phyloP scores from a whole-genome alignment of 192 early-diverging fungal genomes.

The Entomortierella chlamydospora region DNA sequence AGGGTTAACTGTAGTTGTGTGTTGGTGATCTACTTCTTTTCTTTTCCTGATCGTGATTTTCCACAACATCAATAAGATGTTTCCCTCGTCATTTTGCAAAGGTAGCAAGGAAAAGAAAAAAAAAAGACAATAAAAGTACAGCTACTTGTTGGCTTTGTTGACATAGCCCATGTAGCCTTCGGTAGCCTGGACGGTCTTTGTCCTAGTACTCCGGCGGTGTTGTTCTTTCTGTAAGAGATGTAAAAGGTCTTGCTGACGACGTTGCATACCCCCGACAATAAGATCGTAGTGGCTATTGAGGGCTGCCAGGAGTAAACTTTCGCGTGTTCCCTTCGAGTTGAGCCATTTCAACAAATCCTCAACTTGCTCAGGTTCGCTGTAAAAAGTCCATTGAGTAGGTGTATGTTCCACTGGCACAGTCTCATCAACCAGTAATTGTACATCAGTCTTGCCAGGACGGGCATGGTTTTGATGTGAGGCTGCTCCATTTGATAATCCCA shows the following conservation, averaged over 20 bases:
- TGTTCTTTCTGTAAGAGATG: conserved; percentile 44
- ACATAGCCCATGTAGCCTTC: conserved; percentile 49
- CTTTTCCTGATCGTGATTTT: no score
- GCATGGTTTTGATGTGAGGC: background rate
- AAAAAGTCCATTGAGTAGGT: conserved; percentile 46
- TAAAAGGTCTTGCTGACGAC: conserved; percentile 41
- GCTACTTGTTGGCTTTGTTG: conserved; percentile 23
- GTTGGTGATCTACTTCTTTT: no score
- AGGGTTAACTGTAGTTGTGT: no score
- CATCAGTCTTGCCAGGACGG: background rate
- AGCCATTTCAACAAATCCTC: conserved; percentile 80
- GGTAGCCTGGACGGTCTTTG: conserved; percentile 48
- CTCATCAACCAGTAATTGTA: conserved; percentile 12
- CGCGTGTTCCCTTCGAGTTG: conserved; percentile 81
- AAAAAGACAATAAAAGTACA: background rate
- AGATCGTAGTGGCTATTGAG: conserved; percentile 30
- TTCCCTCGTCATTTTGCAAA: no score
- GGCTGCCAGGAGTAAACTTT: conserved; percentile 67
- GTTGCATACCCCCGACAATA: conserved; percentile 48
- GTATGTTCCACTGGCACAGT: conserved; percentile 36
- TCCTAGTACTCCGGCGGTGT: conserved; percentile 59
- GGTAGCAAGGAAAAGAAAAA: background rate
- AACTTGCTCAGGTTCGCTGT: conserved; percentile 61
- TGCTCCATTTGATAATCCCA: conserved; percentile 8
- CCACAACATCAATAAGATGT: no score